Evolutionary conservation across 2,329 filamentous ascomycete genomes (phyloP).

Genomic region (Arachnopeziza araneosa): DNA sequence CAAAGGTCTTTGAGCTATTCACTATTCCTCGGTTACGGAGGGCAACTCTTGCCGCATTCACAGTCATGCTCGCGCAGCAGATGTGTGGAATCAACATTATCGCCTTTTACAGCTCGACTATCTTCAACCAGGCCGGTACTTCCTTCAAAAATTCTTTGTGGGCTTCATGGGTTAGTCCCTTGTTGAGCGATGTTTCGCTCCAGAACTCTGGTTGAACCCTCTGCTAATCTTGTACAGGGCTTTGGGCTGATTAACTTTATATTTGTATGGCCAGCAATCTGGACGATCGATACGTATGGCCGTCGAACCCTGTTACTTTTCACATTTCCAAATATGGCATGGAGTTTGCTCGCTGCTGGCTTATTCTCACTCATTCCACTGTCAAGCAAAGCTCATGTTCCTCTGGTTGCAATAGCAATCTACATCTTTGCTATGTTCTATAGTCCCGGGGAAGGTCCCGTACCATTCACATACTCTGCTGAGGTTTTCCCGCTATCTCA

Average conservation of each 20-base stretch:
- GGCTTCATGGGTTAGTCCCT: slow-evolving; percentile 36
- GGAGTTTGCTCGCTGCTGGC: slow-evolving; percentile 55
- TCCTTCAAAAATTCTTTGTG: slow-evolving; percentile 49
- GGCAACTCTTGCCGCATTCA: slow-evolving; percentile 70
- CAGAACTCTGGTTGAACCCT: not conserved
- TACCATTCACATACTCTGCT: slow-evolving; percentile 55
- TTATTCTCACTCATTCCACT: slow-evolving; percentile 46
- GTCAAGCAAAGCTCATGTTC: slow-evolving; percentile 38
- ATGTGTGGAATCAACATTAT: slow-evolving; percentile 52
- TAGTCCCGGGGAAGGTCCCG: slow-evolving; percentile 56
- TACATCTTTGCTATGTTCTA: slow-evolving; percentile 62
- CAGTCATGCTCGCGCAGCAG: slow-evolving; percentile 58
- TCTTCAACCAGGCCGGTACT: slow-evolving; percentile 53
- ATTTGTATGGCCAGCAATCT: slow-evolving; percentile 53
- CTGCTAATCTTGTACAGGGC: slow-evolving; percentile 41
- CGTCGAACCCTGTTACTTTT: slow-evolving; percentile 56
- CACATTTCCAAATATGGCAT: slow-evolving; percentile 62
- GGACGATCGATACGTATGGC: slow-evolving; percentile 59
- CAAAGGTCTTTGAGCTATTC: slow-evolving; percentile 60
- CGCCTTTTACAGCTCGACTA: slow-evolving; percentile 66
- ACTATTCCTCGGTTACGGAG: slow-evolving; percentile 63
- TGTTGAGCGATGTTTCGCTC: not conserved
- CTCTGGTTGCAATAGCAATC: slow-evolving; percentile 52
- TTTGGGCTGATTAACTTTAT: slow-evolving; percentile 61
- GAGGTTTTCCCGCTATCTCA: slow-evolving; percentile 60